Percentiles rank a stretch among this genome's conserved stretches.
Conservation (phyloP, 2,329 filamentous ascomycete genomes). For the Chrysosporium queenslandicum region DNA sequence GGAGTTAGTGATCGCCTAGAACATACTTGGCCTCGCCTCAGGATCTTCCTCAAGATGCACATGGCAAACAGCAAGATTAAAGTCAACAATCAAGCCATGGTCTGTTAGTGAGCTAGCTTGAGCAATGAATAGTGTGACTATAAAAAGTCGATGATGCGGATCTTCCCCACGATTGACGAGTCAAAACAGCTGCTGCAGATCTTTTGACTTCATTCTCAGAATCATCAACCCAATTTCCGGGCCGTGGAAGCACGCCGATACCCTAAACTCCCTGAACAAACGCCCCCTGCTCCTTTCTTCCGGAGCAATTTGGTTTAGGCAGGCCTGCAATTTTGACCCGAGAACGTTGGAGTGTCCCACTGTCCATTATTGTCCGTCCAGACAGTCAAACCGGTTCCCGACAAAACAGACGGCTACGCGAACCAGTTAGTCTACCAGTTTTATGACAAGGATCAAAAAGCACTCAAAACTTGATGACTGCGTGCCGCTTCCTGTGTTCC, state of each 20-base stretch:
- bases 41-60: too few species aligned
- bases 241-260: too few species aligned
- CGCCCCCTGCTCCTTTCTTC: too few species aligned
- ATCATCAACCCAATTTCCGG: neutral
- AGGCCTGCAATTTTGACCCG: too few species aligned
- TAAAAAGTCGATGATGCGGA: neutral
- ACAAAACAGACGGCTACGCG: neutral
- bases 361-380: too few species aligned
- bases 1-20: neutral
- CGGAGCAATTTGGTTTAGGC: too few species aligned
- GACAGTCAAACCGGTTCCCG: too few species aligned
- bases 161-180: neutral
- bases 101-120: too few species aligned
- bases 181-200: neutral
- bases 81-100: neutral
- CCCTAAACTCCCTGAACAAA: too few species aligned
- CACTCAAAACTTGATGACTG: slow-evolving; percentile 2
- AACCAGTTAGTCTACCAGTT: neutral
- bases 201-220: neutral
- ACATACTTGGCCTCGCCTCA: too few species aligned
- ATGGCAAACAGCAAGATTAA: neutral
- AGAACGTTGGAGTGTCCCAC: too few species aligned
- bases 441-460: slow-evolving; percentile 7
- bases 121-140: too few species aligned
- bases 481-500: slow-evolving; percentile 2